phyloP scores from a whole-genome alignment of 164 flowering plant species.

The Vitis labrusca region DNA sequence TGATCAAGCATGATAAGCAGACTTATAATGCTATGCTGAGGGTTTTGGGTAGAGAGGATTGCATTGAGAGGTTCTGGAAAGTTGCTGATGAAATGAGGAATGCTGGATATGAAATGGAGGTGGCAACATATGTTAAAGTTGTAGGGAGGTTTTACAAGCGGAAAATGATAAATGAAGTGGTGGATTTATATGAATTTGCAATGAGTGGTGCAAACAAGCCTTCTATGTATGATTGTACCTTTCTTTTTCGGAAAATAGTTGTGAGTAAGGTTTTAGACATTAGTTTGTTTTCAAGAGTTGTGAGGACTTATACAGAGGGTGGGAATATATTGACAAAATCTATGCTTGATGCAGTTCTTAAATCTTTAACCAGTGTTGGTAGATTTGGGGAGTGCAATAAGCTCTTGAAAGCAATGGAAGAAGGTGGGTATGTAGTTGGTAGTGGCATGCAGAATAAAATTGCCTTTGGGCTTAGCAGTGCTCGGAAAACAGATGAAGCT shows the following conservation, averaged over 20 bases:
- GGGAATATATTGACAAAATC: conserved; percentile 50
- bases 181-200: conserved; percentile 67
- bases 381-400: conserved; percentile 48
- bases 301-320: conserved; percentile 37
- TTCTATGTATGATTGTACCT: conserved; percentile 44
- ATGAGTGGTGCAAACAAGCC: conserved; percentile 60
- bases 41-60: conserved; percentile 63
- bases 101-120: conserved; percentile 57
- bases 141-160: conserved; percentile 44
- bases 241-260: conserved; percentile 60
- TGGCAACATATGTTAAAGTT: conserved; percentile 45
- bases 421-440: conserved; percentile 44
- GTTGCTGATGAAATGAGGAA: conserved; percentile 60
- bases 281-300: conserved; percentile 53
- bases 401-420: conserved; percentile 62
- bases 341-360: conserved; percentile 46
- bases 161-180: conserved; percentile 66
- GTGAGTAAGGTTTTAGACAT: conserved; percentile 45
- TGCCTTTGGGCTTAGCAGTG: conserved; percentile 38
- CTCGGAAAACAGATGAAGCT: conserved; percentile 45
- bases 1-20: conserved; percentile 43
- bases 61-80: conserved; percentile 60
- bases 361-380: conserved; percentile 62
- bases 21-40: conserved; percentile 57
- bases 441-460: conserved; percentile 32